phyloP scores from a whole-genome alignment of 2,329 filamentous ascomycete species.

The Ophiostoma quercus region DNA sequence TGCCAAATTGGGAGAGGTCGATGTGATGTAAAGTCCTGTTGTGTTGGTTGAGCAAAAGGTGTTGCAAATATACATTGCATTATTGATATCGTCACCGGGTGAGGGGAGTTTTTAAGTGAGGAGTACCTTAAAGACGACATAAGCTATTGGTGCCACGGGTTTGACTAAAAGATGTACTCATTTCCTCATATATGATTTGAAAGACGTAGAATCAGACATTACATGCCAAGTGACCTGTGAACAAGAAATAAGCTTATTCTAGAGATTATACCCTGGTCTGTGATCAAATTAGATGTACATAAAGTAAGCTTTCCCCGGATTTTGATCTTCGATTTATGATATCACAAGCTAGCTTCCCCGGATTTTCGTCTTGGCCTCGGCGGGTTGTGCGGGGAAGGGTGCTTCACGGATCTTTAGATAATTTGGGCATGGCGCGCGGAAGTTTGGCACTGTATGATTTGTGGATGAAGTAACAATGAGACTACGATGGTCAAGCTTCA shows the following conservation, averaged over 20 bases:
- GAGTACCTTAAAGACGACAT: not conserved
- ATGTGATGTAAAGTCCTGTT: not conserved
- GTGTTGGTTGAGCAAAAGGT: not conserved
- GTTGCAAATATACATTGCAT: not conserved
- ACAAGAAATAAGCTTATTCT: not conserved
- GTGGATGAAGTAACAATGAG: not conserved
- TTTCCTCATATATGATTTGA: not conserved
- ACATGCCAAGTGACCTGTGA: not conserved
- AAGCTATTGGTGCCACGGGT: not conserved
- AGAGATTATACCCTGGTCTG: not conserved
- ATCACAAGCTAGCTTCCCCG: constrained; percentile 2
- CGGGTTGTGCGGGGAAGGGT: not conserved
- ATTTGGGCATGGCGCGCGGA: not conserved
- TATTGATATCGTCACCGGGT: not conserved
- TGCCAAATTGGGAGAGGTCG: not conserved
- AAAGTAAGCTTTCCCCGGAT: not conserved
- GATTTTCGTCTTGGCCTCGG: not conserved
- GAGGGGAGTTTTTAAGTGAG: not conserved
- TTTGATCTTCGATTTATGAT: not conserved
- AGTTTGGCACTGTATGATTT: not conserved
- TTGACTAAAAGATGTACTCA: not conserved
- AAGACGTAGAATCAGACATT: not conserved
- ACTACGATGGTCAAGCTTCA: not conserved
- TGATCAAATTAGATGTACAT: not conserved
- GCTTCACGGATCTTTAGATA: not conserved